Evolutionary conservation across 345 rosid genomes (phyloP).

Genomic region (Eutrema yunnanense): DNA sequence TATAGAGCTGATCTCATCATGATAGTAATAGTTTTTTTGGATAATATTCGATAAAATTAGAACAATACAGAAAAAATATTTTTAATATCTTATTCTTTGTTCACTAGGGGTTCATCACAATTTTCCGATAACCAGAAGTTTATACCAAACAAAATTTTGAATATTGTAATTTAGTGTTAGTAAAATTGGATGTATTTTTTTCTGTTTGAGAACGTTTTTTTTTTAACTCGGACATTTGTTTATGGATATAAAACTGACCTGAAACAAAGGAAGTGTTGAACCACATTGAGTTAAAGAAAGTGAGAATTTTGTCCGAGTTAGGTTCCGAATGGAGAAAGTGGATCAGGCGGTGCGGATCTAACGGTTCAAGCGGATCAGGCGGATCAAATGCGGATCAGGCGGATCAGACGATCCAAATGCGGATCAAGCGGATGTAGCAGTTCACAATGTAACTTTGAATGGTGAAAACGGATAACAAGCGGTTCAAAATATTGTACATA

Average conservation of each 20-base stretch:
- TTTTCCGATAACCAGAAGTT: neutral
- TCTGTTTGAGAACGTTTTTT: neutral
- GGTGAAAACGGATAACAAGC: too few relatives aligned
- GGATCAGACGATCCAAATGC: too few relatives aligned
- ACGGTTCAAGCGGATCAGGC: too few relatives aligned
- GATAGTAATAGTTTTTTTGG: neutral
- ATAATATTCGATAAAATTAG: neutral
- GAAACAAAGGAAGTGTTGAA: neutral
- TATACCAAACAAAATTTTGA: neutral
- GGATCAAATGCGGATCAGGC: too few relatives aligned
- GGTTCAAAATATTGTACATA: too few relatives aligned
- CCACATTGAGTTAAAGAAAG: neutral
- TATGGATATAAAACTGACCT: neutral
- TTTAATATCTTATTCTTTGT: neutral
- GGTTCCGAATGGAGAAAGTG: too few relatives aligned
- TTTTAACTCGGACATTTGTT: neutral
- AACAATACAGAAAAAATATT: neutral
- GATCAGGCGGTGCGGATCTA: too few relatives aligned
- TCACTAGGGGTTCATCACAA: neutral
- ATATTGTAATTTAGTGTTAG: neutral
- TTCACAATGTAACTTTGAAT: too few relatives aligned
- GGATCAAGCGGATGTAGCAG: too few relatives aligned
- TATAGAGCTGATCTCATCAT: neutral
- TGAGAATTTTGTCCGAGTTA: neutral
- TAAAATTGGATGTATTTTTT: neutral